Percentiles rank a stretch among this genome's conserved stretches.
Conservation (phyloP, 495 filamentous ascomycete species). For the Pseudevernia furfuracea region DNA sequence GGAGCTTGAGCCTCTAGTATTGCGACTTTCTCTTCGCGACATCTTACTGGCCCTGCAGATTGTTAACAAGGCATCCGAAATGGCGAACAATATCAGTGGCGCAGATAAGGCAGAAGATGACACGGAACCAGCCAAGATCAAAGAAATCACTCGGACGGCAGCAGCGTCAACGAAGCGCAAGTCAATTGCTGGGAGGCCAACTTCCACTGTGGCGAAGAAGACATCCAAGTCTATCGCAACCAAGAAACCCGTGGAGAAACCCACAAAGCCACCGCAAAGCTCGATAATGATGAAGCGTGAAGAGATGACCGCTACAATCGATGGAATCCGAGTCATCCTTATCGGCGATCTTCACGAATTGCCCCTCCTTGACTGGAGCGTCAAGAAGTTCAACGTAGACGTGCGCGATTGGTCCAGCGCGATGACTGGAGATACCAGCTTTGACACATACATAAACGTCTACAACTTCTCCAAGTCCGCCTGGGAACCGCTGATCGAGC, state of each 20-base stretch:
- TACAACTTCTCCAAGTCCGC: slow-evolving; percentile 99
- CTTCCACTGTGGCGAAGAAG: slow-evolving; percentile 50
- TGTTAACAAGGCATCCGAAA: slow-evolving; percentile 82
- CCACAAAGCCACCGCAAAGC: slow-evolving; percentile 29
- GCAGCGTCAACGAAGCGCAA: slow-evolving; percentile 46
- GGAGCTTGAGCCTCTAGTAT: slow-evolving; percentile 85
- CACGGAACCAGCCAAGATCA: slow-evolving; percentile 55
- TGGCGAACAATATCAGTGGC: slow-evolving; percentile 48
- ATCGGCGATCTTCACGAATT: slow-evolving; percentile 95
- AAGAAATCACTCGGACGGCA: slow-evolving; percentile 50
- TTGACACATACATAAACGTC: slow-evolving; percentile 90
- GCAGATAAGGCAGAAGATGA: slow-evolving; percentile 39
- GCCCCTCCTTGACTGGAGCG: slow-evolving; percentile 85
- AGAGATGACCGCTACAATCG: slow-evolving; percentile 72
- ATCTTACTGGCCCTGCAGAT: slow-evolving; percentile 92
- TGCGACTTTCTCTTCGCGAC: slow-evolving; percentile 85
- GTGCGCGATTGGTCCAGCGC: slow-evolving; percentile 86
- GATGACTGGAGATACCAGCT: slow-evolving; percentile 75
- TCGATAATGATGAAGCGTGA: slow-evolving; percentile 65
- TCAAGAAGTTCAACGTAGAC: slow-evolving; percentile 78
- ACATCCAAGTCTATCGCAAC: slow-evolving; percentile 38
- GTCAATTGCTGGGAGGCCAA: slow-evolving; percentile 55
- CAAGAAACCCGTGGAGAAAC: slow-evolving; percentile 27
- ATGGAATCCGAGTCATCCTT: slow-evolving; percentile 85
- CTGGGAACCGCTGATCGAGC: slow-evolving; percentile 95